A percentile compares a stretch with the other conserved stretches of the same genome.
Evolutionary conservation across 768 basidiomycete species (phyloP).

Genomic region (Tulasnella sp.): DNA sequence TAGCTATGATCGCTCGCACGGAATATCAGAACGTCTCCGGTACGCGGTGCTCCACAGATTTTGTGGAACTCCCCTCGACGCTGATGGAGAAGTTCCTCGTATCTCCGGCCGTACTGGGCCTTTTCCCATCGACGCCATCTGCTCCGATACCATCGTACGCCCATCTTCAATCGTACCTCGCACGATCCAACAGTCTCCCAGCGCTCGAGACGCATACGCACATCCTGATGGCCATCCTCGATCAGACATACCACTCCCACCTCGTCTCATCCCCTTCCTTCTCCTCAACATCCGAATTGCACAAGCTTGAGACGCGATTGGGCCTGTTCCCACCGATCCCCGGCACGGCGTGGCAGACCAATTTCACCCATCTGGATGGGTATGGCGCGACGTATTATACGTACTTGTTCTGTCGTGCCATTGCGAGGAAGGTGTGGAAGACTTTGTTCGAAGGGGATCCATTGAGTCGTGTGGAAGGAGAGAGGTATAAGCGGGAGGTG

Average conservation of each 20-base stretch:
- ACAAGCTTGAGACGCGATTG: slow-evolving; percentile 48
- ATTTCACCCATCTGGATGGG: slow-evolving; percentile 90
- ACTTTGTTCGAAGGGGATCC: slow-evolving; percentile 61
- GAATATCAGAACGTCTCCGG: slow-evolving; percentile 97
- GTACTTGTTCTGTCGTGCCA: slow-evolving; percentile 91
- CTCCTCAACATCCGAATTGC: slow-evolving; percentile 59
- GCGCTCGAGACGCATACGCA: slow-evolving; percentile 82
- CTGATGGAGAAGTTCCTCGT: slow-evolving; percentile 97
- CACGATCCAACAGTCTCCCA: slow-evolving; percentile 18
- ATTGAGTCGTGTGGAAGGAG: slow-evolving; percentile 60
- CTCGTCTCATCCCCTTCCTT: slow-evolving; percentile 44
- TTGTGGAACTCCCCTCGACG: slow-evolving; percentile 95
- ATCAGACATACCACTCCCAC: slow-evolving; percentile 83
- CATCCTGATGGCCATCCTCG: slow-evolving; percentile 77
- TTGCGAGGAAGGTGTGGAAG: slow-evolving; percentile 84
- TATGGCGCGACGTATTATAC: slow-evolving; percentile 98
- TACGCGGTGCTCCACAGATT: slow-evolving; percentile 95
- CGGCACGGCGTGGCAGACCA: slow-evolving; percentile 88
- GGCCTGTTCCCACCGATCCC: slow-evolving; percentile 75
- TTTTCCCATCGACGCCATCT: slow-evolving; percentile 37
- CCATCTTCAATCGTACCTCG: slow-evolving; percentile 5
- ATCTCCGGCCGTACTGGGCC: slow-evolving; percentile 69
- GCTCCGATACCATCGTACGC: slow-evolving; percentile 15
- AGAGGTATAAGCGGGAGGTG: slow-evolving; percentile 67
- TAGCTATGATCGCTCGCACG: slow-evolving; percentile 96